phyloP scores from a whole-genome alignment of 23 red algal species.

The Gracilariopsis chorda region DNA sequence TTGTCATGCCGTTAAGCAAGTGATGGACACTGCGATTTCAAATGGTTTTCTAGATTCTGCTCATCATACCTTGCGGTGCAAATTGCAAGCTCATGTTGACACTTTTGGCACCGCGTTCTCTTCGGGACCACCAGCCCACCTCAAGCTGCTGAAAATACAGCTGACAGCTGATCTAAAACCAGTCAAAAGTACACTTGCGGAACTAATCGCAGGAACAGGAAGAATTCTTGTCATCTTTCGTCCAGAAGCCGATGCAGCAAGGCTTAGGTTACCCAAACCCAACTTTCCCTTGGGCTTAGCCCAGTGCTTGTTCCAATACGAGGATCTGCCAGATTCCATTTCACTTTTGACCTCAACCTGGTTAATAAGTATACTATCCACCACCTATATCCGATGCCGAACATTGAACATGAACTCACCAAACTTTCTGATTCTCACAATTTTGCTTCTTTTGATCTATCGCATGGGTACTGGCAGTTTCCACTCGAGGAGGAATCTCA shows the following conservation, averaged over 20 bases:
- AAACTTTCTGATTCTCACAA: not conserved
- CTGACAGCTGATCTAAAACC: too few relatives aligned
- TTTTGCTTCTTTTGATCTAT: not conserved
- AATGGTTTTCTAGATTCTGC: too few relatives aligned
- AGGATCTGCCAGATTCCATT: not conserved
- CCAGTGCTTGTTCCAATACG: not conserved
- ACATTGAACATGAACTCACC: not conserved
- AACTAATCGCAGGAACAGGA: not conserved
- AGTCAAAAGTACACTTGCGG: not conserved
- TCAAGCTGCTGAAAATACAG: too few relatives aligned
- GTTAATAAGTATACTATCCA: not conserved
- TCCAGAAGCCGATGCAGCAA: not conserved
- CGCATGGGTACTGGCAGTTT: constrained; percentile 7
- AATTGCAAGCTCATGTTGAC: too few relatives aligned
- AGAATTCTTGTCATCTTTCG: not conserved
- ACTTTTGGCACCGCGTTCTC: too few relatives aligned
- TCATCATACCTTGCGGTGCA: too few relatives aligned
- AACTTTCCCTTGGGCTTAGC: not conserved
- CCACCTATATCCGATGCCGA: not conserved
- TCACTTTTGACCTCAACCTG: not conserved
- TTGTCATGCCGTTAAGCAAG: too few relatives aligned
- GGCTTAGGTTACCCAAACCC: not conserved
- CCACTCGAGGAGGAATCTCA: not conserved
- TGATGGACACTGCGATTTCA: too few relatives aligned
- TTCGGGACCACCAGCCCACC: too few relatives aligned